Base-by-base conservation (phyloP, 768 basidiomycete genomes). In the Asterophora parasitica region DNA sequence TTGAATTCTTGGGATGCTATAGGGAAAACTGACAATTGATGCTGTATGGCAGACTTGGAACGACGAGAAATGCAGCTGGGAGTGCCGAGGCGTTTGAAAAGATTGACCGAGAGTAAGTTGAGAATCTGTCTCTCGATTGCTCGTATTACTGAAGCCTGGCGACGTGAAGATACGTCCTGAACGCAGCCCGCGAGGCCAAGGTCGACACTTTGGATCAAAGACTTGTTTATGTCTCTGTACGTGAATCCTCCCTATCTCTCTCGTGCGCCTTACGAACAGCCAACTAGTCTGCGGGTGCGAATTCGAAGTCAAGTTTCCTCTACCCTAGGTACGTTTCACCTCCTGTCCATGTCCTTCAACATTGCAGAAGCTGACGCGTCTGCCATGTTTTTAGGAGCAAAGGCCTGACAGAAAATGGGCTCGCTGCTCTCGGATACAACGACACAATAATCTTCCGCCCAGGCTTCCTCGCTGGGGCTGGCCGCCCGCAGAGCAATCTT, bases 401-500 rank as follows among this genome's bases (percentile, higher is more conserved):
- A 64, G 89, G 85, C 12, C 65, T 81, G 26, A 91, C 89, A 0
- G 90, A 91, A 61, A 67, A 76, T 38, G 83, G 67, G 0, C 70
- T 92, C 15, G 83, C 86, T 0, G 65, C 64, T 3, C 64, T 90
- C 4, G 87, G 85, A 8, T 91, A 90, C 60, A 58, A 67, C 10
- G 86, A 90, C 44, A 79, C 80, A 1, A 79, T 90, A 50, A 59
- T 88, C 39, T 83, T 89, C 61, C 76, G 85, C 15, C 87, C 90
- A 2, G 78, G 59, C 0, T 51, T 73, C n/a, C 63, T 90, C 10
- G 64, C 61, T 7, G 76, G 76, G 0, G 71, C 77, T 1, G 58
- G 78, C 2, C 69, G 84, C 2, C 28, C 58, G 4, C 71, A 78
- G 1, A 23, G 27, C 1, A 65, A 78, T 15, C 4, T 71, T 0